phyloP scores from a whole-genome alignment of 2,329 filamentous ascomycete species.

The Trichothecium roseum region DNA sequence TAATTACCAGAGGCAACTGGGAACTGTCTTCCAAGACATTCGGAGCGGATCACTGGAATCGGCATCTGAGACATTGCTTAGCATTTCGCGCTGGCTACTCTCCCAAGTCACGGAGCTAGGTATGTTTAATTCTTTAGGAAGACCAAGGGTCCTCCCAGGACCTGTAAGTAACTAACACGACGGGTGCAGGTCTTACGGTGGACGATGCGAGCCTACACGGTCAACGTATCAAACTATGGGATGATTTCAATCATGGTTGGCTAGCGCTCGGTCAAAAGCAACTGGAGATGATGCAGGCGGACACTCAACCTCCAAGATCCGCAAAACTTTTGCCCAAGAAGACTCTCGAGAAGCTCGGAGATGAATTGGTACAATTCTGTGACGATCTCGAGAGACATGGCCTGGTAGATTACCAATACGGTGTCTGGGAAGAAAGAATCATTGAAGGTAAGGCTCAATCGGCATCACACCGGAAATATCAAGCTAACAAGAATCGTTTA shows the following conservation, averaged over 20 bases:
- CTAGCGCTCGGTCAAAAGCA: constrained; percentile 74
- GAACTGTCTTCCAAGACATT: constrained; percentile 62
- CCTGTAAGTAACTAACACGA: background rate
- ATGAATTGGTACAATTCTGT: constrained; percentile 71
- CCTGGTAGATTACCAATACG: constrained; percentile 95
- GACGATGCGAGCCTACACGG: constrained; percentile 69
- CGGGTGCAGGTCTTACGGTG: constrained; percentile 60
- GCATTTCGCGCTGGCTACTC: constrained; percentile 45
- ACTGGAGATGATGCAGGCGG: constrained; percentile 59
- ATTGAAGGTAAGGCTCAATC: constrained; percentile 64
- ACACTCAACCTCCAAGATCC: constrained; percentile 43
- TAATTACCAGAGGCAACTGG: constrained; percentile 50
- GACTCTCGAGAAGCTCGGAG: constrained; percentile 67
- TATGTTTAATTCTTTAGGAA: constrained; percentile 22
- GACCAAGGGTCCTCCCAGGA: background rate
- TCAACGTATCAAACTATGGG: constrained; percentile 78
- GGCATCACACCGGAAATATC: too few relatives aligned
- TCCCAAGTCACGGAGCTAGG: constrained; percentile 44
- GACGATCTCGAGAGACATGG: constrained; percentile 83
- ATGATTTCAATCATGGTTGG: constrained; percentile 92
- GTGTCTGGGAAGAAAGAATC: constrained; percentile 91
- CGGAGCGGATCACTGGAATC: constrained; percentile 38
- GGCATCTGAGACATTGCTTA: constrained; percentile 41
- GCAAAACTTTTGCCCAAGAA: constrained; percentile 59
- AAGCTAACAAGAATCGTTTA: too few relatives aligned